Base-by-base conservation (phyloP, 306 rosid genomes). In the Gastrolobium bilobum region DNA sequence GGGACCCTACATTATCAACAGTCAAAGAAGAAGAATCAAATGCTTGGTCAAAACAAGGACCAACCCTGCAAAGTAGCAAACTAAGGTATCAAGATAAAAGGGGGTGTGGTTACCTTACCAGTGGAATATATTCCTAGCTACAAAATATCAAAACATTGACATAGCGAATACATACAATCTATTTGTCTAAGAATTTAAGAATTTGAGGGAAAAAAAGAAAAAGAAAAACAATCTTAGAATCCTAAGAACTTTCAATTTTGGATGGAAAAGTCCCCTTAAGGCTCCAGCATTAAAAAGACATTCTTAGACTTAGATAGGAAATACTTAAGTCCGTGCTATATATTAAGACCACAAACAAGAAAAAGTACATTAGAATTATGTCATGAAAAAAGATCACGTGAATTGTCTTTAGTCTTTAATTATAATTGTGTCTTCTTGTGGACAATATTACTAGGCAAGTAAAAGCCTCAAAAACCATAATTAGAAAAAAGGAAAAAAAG, bases 1-100 rank as follows among this genome's bases (percentile, higher is more conserved):
- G 90, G 84, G 2, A 89, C 91, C 90, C 98, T 92, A 15, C 40
- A 47, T 56, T 57, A 40, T 75, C 77, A 77, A 44, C 29, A 65
- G 8, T 73, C 1, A 47, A 30, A 63, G 0, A 10, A 2, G 4
- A 14, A 29, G 71, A 71, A 34, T 61, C 66, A 76, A 39, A 29
- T 42, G 29, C 30, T 15, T 74, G 10, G 30, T 1, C 4, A 9
- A 74, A 33, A 7, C 14, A 46, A 33, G 10, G 46, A 37, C 34
- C 37, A 20, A 8, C 7, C 10, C 34, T 6, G 2, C 7, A 53
- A 51, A 71, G 10, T 39, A 14, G 3, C 11, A 42, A 67, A 66
- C n/a, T 33, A 43, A 34, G 44, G 4, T 7, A 39, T 31, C 59
- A 6, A 47, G 15, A 73, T 44, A 74, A 83, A 64, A 51, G 8